Base-by-base conservation (phyloP, 257 asterid species). In the Solanum commersonii region DNA sequence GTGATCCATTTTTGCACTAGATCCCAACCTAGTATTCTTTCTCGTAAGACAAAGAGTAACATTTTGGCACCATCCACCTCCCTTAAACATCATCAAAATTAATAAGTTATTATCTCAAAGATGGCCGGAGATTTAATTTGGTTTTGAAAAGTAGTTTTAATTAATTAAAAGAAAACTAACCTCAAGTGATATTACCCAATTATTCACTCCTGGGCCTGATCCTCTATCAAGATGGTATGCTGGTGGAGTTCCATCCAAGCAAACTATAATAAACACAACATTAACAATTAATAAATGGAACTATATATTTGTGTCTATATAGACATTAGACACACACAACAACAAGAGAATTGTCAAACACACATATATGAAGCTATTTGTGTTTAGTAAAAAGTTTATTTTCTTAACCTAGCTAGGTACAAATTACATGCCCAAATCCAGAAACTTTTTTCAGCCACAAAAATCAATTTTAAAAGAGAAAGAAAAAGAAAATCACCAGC, bases 151-250 rank as follows among this genome's bases (percentile, higher is more conserved):
- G 46, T 42, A 42, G 14, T 42, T 42, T 42, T 10, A 10, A 42
- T 46, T 44, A 56, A 56, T 56, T 56, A 79, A 15, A 16, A 44
- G 10, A 44, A 86, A 49, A 59, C 78, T 18, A 40, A 87, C 89
- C 89, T 87, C 89, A 35, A 87, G 1, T 25, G 68, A 82, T 42
- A 87, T 20, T 11, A 87, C 18, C 89, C 79, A 87, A 87, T 87
- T 77, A 1, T 77, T 77, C 59, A 37, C 6, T 31, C 89, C 89
- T 6, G 12, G 20, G 5, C 79, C 89, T 34, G 18, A 77, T 10
- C 89, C 89, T 60, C 89, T 87, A 40, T 77, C 44, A 56, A 87
- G 89, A 87, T 87, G 89, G 83, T 87, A 87, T n/a, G 89, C 89
- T 34, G 89, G 86, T 56, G 89, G 89, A 34, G 76, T 87, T 42